phyloP scores from a whole-genome alignment of 73 alveolate genomes.

The Paramecium pentaurelia region DNA sequence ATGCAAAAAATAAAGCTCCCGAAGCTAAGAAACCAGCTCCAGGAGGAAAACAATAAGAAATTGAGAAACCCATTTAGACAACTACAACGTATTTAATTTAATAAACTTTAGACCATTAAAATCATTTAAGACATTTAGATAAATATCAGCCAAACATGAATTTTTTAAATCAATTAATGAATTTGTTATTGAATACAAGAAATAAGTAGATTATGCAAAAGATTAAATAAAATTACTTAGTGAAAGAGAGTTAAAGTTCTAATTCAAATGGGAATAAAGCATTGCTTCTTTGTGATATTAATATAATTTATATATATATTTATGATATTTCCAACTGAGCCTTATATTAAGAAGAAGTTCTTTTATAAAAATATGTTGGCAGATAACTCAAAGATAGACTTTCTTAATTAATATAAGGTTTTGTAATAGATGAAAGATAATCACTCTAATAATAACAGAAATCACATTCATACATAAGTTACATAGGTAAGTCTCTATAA shows the following conservation, averaged over 20 bases:
- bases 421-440: background rate
- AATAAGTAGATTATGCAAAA: background rate
- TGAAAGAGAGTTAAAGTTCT: slow-evolving; percentile 56
- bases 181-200: slow-evolving; percentile 10
- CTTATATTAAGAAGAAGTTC: background rate
- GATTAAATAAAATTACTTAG: background rate
- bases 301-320: background rate
- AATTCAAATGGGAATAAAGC: slow-evolving; percentile 59
- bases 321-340: background rate
- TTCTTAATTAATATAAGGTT: background rate
- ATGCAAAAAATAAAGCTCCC: slow-evolving; percentile 52
- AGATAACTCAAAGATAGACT: background rate
- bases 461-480: background rate
- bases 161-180: background rate
- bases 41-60: slow-evolving; percentile 30
- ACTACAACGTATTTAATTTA: background rate
- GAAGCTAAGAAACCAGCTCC: slow-evolving; percentile 45
- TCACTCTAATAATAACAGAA: background rate
- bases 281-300: slow-evolving; percentile 40
- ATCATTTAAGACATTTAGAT: slow-evolving; percentile 50
- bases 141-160: slow-evolving; percentile 45
- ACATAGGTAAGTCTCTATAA: background rate
- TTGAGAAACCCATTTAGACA: background rate
- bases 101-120: slow-evolving; percentile 9
- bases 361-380: background rate